Conservation (phyloP, 192 early-diverging fungal genomes). For the Piromyces sp. region DNA sequence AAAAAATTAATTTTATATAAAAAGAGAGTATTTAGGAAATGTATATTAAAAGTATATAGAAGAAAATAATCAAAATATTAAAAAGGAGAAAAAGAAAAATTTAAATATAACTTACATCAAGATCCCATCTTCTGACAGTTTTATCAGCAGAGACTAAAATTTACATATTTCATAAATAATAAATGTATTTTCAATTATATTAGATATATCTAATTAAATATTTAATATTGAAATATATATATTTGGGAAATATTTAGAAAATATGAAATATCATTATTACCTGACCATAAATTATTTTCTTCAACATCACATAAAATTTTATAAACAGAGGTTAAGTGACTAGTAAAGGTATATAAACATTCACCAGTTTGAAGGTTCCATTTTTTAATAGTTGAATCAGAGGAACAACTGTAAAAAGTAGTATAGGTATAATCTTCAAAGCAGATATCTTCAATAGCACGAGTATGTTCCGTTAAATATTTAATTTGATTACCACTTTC, state of each 20-base stretch:
- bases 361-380: constrained; percentile 34
- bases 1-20: too few species aligned
- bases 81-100: too few species aligned
- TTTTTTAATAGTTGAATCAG: constrained; percentile 44
- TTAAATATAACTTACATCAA: constrained; percentile 27
- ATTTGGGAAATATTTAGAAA: too few species aligned
- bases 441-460: constrained; percentile 31
- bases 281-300: constrained; percentile 60
- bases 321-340: constrained; percentile 71
- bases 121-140: constrained; percentile 69
- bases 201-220: too few species aligned
- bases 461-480: constrained; percentile 26
- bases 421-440: constrained; percentile 11
- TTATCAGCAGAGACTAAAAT: constrained; percentile 73
- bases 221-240: too few species aligned
- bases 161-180: not conserved
- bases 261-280: constrained; percentile 19
- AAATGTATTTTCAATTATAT: too few species aligned
- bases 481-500: constrained; percentile 24
- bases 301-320: constrained; percentile 21
- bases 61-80: not conserved
- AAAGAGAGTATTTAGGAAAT: too few species aligned
- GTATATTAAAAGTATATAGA: too few species aligned
- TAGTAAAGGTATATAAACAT: constrained; percentile 23
- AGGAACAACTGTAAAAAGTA: constrained; percentile 30